Base-by-base conservation (phyloP, 2,329 filamentous ascomycete species). In the Apiospora marii region DNA sequence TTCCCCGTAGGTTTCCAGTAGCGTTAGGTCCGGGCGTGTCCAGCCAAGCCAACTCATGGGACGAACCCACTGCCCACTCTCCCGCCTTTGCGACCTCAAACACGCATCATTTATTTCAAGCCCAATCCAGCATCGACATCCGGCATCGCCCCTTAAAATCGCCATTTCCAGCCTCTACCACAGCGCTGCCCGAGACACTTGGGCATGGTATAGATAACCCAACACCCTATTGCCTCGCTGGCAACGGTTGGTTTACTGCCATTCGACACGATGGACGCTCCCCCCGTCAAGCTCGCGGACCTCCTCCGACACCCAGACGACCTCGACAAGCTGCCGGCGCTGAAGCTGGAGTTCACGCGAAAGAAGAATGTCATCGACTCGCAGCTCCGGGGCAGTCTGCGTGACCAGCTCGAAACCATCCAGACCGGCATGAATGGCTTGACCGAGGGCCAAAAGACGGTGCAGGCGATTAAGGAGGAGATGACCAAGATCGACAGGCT, bases 401-500 rank as follows among this genome's bases (percentile, higher is more conserved):
- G 94, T 78, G 95, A 98, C 80, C 96, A 99, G 87, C 90, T 99
- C 72, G 94, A 98, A 84, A 93, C 95, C 71, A 98, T 96, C 14
- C 96, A 98, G 85, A 90, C 93, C 77, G 96, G 96, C 82, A 98
- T 99, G 92, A 92, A 86, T 76, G 93, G 93, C 74, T 92, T 99
- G 76, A 91, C 90, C 64, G 95, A 98, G 80, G 95, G 95, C 72
- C 95, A 98, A 83, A 93, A 95, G 82, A 94, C 94, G 74, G 94
- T 99, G 48, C 93, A 94, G 80, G 90, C 93, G 78, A 98, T 98
- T 84, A 98, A 97, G 83, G 96, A 98, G 77, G 96, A 99, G 85
- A 96, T 99, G 91, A 95, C 97, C 87, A 97, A 96, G 84, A 98
- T 99, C 79, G 96, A 99, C 86, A 95, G 94, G 84, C 90, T 99